Evolutionary conservation across 2,329 filamentous ascomycete genomes (phyloP), one percentile per base, ranked within the genome.

Genomic region (Fusarium agapanthi): DNA sequence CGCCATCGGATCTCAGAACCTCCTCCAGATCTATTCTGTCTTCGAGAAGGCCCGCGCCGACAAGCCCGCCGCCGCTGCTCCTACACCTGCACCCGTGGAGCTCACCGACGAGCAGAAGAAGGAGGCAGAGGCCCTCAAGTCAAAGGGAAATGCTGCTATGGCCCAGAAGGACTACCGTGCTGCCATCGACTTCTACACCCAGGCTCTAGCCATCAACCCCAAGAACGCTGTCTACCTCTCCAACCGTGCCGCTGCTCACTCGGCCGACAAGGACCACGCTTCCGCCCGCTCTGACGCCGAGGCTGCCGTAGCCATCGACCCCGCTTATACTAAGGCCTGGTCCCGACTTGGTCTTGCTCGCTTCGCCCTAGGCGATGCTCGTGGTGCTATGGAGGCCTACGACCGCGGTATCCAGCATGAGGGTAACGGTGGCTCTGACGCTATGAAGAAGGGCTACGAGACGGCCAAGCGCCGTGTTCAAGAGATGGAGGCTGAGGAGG

Each of bases 291-390:
- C 91, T 69, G 96, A 99, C 82, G 96, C 96, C 51, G 95, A 98
- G 85, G 89, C 96, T 73, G 96, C 96, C 61, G 93, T 96, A 62
- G 89, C 90, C 64, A 89, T 95, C 61, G 96, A 99, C 82, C 94
- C 96, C 18, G 91, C 90, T 81, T 99, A 98, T 87, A 97, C 95
- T 75, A 98, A 99, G 86, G 96, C 95, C 22, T 99, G 96, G 96
- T 96, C 93, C 76, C 90, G 96, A 69, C 88, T 99, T 26, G 96
- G 96, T 26, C 91, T 98, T 43, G 96, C 96, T 47, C 90, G 92
- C 69, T 99, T 95, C 83, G 95, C 95, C 22, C 89, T 98, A 57
- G 95, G 95, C 38, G 95, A 99, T 79, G 92, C 94, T 63, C 91
- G 92, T 83, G 96, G 94, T 55, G 92, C 93, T 72, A 97, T 98